These are phyloP conservation scores for Daucus carota DNA, from an alignment of 129 eudicot species.

Conservation along the genomic window DH1_v3.0 NC_030389.2:13050501-13051000, in stretches of 20 bases:
- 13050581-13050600: too few species aligned
- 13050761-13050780: constrained; percentile 79
- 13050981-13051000: constrained; percentile 39
- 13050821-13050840: constrained; percentile 53
- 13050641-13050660: constrained; percentile 5
- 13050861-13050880: constrained; percentile 63
- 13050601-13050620: too few species aligned
- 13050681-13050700: constrained; percentile 22
- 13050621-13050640: not conserved
- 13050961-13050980: constrained; percentile 29
- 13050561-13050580: too few species aligned
- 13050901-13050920: constrained; percentile 66
- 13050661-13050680: constrained; percentile 13
- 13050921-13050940: constrained; percentile 48
- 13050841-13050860: constrained; percentile 68
- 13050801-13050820: constrained; percentile 68
- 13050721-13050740: constrained; percentile 16
- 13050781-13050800: constrained; percentile 53
- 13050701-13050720: constrained; percentile 39
- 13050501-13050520: too few species aligned
- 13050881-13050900: constrained; percentile 52
- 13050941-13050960: constrained; percentile 92
- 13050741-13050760: constrained; percentile 13
- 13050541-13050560: too few species aligned
- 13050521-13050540: too few species aligned